Percentiles rank a stretch among this genome's conserved stretches.
Conservation (phyloP, 192 early-diverging fungal genomes). For the Phlyctochytrium arcticum region DNA sequence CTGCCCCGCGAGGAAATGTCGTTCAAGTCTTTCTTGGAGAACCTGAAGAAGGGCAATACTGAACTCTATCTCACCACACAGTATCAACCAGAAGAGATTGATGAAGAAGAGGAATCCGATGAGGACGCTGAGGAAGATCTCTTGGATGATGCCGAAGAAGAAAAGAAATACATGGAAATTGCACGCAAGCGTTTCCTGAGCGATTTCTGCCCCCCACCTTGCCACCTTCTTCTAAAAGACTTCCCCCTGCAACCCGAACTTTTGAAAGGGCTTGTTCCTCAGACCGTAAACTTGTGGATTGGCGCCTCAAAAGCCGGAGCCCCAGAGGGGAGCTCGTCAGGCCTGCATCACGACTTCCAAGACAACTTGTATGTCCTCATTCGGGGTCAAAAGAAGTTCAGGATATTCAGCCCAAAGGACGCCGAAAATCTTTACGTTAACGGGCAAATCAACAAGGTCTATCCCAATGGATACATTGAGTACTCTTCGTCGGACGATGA, state of each 20-base stretch:
- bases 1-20: slow-evolving; percentile 14
- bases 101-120: slow-evolving; percentile 15
- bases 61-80: slow-evolving; percentile 45
- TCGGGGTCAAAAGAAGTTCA: slow-evolving; percentile 35
- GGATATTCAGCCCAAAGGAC: slow-evolving; percentile 41
- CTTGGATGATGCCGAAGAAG: not conserved
- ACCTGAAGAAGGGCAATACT: slow-evolving; percentile 18
- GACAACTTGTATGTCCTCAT: slow-evolving; percentile 47
- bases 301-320: slow-evolving; percentile 10
- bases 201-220: slow-evolving; percentile 24
- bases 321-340: slow-evolving; percentile 24
- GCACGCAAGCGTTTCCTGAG: not conserved
- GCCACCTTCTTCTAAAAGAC: slow-evolving; percentile 11
- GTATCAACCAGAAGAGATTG: slow-evolving; percentile 19
- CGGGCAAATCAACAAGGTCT: slow-evolving; percentile 19
- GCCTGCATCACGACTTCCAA: slow-evolving; percentile 47
- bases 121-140: not conserved
- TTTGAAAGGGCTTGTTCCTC: slow-evolving; percentile 28
- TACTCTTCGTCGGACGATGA: not conserved
- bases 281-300: slow-evolving; percentile 48
- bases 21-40: slow-evolving; percentile 33
- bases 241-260: slow-evolving; percentile 21
- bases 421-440: slow-evolving; percentile 21
- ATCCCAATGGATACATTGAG: slow-evolving; percentile 35
- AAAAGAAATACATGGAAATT: not conserved